A percentile compares a stretch with the other conserved stretches of the same genome.
These are phyloP conservation scores for Colletotrichum sp. DNA, from an alignment of 2,329 filamentous ascomycete genomes.

Conservation along the genomic window DNA sequence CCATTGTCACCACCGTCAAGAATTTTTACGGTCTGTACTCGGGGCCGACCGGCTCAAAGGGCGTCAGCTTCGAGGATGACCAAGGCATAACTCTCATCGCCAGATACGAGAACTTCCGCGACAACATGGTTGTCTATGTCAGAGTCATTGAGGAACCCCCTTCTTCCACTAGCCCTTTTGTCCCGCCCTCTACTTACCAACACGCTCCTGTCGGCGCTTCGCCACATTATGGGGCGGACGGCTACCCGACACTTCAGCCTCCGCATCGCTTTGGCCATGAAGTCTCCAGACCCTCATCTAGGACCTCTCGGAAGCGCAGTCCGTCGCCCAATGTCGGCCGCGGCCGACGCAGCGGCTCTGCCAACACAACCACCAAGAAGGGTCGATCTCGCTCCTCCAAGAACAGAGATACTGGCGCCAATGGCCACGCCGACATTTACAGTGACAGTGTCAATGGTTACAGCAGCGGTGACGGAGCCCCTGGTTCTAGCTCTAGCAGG, in stretches of 20 bases:
- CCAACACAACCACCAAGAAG: conserved; percentile 68
- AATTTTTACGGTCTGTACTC: conserved; percentile 98
- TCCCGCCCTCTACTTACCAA: conserved; percentile 58
- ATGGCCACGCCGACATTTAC: conserved; percentile 62
- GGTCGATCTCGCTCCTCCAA: conserved; percentile 72
- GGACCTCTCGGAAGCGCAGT: conserved; percentile 77
- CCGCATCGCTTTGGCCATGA: conserved; percentile 62
- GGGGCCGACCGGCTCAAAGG: conserved; percentile 69
- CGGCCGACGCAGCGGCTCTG: conserved; percentile 80
- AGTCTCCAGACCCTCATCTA: conserved; percentile 71
- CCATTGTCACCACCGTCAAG: conserved; percentile 97
- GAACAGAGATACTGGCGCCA: conserved; percentile 58
- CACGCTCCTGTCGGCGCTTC: conserved; percentile 55
- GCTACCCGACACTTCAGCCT: conserved; percentile 49
- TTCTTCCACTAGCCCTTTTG: conserved; percentile 49
- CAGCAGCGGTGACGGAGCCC: conserved; percentile 85
- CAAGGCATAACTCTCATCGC: conserved; percentile 91
- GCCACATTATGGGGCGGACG: conserved; percentile 62
- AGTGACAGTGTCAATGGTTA: conserved; percentile 75
- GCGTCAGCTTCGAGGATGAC: conserved; percentile 94
- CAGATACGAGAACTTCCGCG: conserved; percentile 91
- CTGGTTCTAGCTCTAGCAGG: conserved; percentile 78
- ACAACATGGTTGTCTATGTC: conserved; percentile 94
- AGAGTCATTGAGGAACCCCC: conserved; percentile 74
- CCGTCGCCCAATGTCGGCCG: conserved; percentile 73